Evolutionary conservation across 495 filamentous ascomycete genomes (phyloP), one percentile per base, ranked within the genome.

Genomic region (Pyrenopolyporus hunteri): DNA sequence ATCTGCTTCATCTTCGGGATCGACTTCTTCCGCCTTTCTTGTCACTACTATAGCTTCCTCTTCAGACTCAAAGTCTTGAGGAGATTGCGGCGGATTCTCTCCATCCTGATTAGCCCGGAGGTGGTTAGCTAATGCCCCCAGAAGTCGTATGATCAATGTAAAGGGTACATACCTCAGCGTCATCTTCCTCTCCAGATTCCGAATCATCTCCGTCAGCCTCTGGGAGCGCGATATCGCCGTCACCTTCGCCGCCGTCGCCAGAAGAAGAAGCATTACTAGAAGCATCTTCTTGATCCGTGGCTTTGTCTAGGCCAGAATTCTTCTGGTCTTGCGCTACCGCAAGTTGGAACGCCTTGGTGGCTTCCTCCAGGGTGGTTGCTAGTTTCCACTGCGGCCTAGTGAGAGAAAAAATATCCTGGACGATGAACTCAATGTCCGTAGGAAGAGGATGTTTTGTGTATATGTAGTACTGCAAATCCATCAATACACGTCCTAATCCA

Each of bases 381-480:
- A 98, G 77, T 70, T 93, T 92, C 94, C 93, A 97, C 72, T 96
- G 89, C 10, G 95, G 94, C 60, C 94, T 81, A 11, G 89, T 88
- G 40, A 88, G 74, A 14, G 87, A 83, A 73, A 88, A 97, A 1
- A 90, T 93, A 73, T 99, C 94, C 70, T 97, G 94, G 20, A 97
- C 84, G 35, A 97, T 87, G 74, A 98, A 99, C 60, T 99, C 94
- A 47, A 97, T 87, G 67, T 98, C 94, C 92, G 98, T 97, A 1
- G 94, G 95, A 35, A 97, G 71, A 1, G 89, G 82, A 8, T 95
- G 90, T 73, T 99, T 99, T n/a, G 89, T 90, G 66, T 87, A 85
- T 57, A 97, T 88, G 78, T 99, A 99, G 70, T 97, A 97, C 84
- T 93, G n/a, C 7, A 23, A 36, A 35, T 70, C 49, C 74, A 69